Evolutionary conservation across 805 yeast genomes (phyloP).

Genomic region (Candida glaebosa): DNA sequence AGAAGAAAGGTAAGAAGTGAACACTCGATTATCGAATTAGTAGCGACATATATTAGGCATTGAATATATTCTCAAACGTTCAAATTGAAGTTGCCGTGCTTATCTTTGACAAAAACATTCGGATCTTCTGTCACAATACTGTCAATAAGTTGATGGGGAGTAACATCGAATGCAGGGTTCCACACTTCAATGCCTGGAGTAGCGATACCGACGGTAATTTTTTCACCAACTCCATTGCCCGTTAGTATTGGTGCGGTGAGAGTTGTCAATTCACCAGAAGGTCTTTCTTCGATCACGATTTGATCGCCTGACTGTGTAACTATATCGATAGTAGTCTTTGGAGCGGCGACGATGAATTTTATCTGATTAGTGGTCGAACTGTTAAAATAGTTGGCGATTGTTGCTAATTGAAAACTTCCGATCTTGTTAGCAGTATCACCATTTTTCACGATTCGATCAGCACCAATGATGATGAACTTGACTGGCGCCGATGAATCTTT

Average conservation of each 20-base stretch:
- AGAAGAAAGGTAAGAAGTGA: slow-evolving; percentile 13
- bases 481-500: slow-evolving; percentile 54
- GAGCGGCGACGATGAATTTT: slow-evolving; percentile 92
- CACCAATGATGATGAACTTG: slow-evolving; percentile 87
- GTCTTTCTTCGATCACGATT: slow-evolving; percentile 86
- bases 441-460: slow-evolving; percentile 87
- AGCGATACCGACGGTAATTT: slow-evolving; percentile 68
- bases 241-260: slow-evolving; percentile 55
- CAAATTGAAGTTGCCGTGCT: slow-evolving; percentile 50
- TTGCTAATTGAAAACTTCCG: slow-evolving; percentile 87
- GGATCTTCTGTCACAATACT: slow-evolving; percentile 85
- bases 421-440: slow-evolving; percentile 97
- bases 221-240: slow-evolving; percentile 29
- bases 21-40: background rate
- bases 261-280: slow-evolving; percentile 71
- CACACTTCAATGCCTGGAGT: slow-evolving; percentile 84
- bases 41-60: background rate
- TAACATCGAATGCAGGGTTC: slow-evolving; percentile 96
- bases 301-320: slow-evolving; percentile 63
- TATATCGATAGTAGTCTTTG: slow-evolving; percentile 83
- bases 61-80: background rate
- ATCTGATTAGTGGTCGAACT: slow-evolving; percentile 27
- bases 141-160: slow-evolving; percentile 79
- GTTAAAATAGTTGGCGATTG: slow-evolving; percentile 56
- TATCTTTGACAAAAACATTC: slow-evolving; percentile 46